Conservation (phyloP, 306 rosid species). For the Cyamopsis tetragonoloba region DNA sequence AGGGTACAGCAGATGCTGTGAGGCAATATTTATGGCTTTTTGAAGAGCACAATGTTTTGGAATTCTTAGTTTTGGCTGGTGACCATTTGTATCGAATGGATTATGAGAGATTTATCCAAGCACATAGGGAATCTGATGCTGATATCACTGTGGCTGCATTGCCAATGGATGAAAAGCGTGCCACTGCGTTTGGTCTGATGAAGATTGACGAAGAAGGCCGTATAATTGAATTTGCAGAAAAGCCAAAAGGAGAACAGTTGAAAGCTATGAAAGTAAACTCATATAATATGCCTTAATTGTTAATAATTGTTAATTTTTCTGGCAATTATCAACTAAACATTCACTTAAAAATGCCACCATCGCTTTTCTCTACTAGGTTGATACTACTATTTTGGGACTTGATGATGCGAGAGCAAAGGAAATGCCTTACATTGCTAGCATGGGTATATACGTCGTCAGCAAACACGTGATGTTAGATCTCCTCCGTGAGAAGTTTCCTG, state of each 20-base stretch:
- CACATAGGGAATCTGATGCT: slow-evolving; percentile 92
- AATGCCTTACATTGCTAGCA: slow-evolving; percentile 95
- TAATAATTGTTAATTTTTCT: too few species aligned
- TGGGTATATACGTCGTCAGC: slow-evolving; percentile 99
- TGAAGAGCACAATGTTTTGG: slow-evolving; percentile 96
- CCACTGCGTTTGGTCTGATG: slow-evolving; percentile 95
- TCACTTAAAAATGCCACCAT: not conserved
- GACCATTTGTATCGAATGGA: slow-evolving; percentile 97
- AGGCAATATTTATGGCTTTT: slow-evolving; percentile 94
- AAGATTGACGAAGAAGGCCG: slow-evolving; percentile 98
- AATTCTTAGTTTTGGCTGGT: slow-evolving; percentile 82
- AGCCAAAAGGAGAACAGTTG: slow-evolving; percentile 96
- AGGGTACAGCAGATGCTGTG: slow-evolving; percentile 99
- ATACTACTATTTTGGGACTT: slow-evolving; percentile 95
- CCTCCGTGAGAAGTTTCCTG: slow-evolving; percentile 77
- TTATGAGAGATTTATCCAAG: slow-evolving; percentile 92
- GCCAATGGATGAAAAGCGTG: slow-evolving; percentile 97
- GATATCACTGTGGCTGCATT: slow-evolving; percentile 98
- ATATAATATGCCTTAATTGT: not conserved
- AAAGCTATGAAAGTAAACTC: slow-evolving; percentile 78
- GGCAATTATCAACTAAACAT: not conserved
- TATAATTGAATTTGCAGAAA: slow-evolving; percentile 85
- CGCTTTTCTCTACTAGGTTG: slow-evolving; percentile 58
- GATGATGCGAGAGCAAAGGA: slow-evolving; percentile 92
- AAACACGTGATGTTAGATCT: slow-evolving; percentile 82